A percentile compares a stretch with the other conserved stretches of the same genome.
These are phyloP conservation scores for Microcos paniculata DNA, from an alignment of 345 rosid species.

Conservation along the genomic window DNA sequence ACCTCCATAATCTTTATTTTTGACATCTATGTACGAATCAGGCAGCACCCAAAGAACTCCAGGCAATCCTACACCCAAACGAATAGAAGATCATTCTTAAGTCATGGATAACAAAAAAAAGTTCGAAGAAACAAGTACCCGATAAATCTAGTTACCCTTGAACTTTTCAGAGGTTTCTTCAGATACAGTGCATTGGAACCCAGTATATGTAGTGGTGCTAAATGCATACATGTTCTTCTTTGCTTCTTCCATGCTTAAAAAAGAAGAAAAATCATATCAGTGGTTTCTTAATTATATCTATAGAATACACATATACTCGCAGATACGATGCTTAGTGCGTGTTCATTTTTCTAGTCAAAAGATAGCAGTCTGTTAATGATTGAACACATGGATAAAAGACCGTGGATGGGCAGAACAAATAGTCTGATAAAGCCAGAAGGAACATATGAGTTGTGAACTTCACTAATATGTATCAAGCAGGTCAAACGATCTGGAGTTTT, in stretches of 20 bases:
- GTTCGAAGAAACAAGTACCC: neutral
- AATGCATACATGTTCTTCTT: slow-evolving; percentile 96
- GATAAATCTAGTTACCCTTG: slow-evolving; percentile 48
- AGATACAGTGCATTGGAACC: slow-evolving; percentile 84
- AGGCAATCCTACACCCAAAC: slow-evolving; percentile 67
- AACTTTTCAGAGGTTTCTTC: slow-evolving; percentile 91
- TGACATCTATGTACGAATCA: slow-evolving; percentile 92
- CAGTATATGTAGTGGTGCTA: slow-evolving; percentile 91
- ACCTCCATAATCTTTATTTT: slow-evolving; percentile 99
- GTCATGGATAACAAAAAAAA: neutral
- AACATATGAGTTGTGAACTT: neutral
- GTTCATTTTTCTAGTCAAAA: neutral
- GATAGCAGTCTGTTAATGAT: neutral
- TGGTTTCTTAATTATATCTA: neutral
- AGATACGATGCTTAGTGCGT: neutral
- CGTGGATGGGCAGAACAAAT: neutral
- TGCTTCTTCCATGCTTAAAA: slow-evolving; percentile 87
- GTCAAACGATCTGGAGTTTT: neutral
- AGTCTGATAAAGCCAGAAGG: neutral
- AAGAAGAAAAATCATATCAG: neutral
- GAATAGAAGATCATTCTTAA: neutral
- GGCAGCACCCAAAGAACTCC: slow-evolving; percentile 99
- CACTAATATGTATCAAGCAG: neutral
- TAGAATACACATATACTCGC: neutral
- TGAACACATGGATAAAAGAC: neutral